Evolutionary conservation across 345 rosid species (phyloP), one percentile per base, ranked within the genome.

Genomic region (Euphorbia lathyris): DNA sequence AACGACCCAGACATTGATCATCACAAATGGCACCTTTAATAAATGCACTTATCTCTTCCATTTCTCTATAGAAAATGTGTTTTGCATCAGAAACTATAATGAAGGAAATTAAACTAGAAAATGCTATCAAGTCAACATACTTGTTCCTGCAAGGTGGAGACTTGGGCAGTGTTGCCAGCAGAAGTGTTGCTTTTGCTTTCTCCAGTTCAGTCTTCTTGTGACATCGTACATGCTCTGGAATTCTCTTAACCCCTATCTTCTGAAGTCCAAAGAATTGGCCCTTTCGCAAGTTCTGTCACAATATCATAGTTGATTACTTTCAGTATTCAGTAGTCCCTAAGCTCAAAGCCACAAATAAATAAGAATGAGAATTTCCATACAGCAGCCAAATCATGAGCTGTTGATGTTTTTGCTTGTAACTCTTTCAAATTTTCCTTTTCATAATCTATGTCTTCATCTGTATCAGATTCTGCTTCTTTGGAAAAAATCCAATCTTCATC

Each of bases 1-100:
- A 94, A 61, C 96, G 89, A 17, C 98, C 97, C 55, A 91, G 77
- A 76, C 98, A 94, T 65, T 88, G 93, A 77, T 88, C 90, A 80
- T 86, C 89, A n/a, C 84, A 87, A 68, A 90, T 91, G 29, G 93
- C 96, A 78, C 97, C 96, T 51, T 87, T 90, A 66, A 94, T 80
- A 66, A 94, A 94, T 47, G 85, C 51, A 52, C 83, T 83, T 56
- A 94, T 87, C 88, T 94, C 97, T 50, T 88, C 95, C 93, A 94
- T 88, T 80, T 94, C 99, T 72, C 92, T 90, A 71, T 36, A 63
- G 48, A 25, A 67, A 73, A 57, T 27, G 26, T 12, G 16, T 19
- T 34, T 9, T 42, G 5, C 40, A 65, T 74, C 57, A 70, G 50
- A 43, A 65, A 30, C 30, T 58, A 27, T 29, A 36, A 36, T 38